Evolutionary conservation across 768 basidiomycete genomes (phyloP), one percentile per base, ranked within the genome.

Genomic region (Calocera viscosa): DNA sequence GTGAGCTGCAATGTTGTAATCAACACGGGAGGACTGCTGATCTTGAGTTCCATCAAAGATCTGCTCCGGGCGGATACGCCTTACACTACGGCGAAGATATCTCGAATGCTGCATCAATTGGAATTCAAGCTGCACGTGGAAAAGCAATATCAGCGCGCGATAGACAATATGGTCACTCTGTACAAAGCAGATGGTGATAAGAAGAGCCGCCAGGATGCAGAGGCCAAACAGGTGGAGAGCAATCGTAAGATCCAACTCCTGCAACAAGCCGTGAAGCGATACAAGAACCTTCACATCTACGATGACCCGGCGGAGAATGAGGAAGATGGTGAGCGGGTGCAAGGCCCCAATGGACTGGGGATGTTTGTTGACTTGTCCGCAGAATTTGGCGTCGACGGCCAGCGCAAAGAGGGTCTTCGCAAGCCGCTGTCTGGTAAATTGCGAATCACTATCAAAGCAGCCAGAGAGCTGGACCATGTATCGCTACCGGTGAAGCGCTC

Each of bases 91-190:
- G 88, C 91, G 71, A 98, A 95, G 81, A 98, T 99, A 75, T 91
- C 93, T 43, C 86, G 86, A 71, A 97, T 98, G 94, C 85, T 98
- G 64, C 94, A 97, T 77, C 94, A 97, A 77, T 87, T 99, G 69
- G 94, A 98, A 78, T 99, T 97, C 84, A 99, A 99, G 79, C 86
- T 97, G 66, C 91, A 95, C 76, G 92, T 99, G 70, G 96, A 99
- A 78, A 85, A 89, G 79, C 94, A 98, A 78, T 97, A 97, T 81
- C 95, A 94, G 81, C 84, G 88, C 75, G 96, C 96, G 43, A 96
- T 97, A 70, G 94, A 98, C 78, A 97, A 97, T 81, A 99, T 99
- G 96, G 90, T 88, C 39, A 94, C 90, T 77, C 82, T 97, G 34
- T 97, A 97, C 76, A 87, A 92, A 72, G 91, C 89, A 3, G 96